phyloP scores from a whole-genome alignment of 2,329 filamentous ascomycete genomes.

The Penicillium sclerotiorum region DNA sequence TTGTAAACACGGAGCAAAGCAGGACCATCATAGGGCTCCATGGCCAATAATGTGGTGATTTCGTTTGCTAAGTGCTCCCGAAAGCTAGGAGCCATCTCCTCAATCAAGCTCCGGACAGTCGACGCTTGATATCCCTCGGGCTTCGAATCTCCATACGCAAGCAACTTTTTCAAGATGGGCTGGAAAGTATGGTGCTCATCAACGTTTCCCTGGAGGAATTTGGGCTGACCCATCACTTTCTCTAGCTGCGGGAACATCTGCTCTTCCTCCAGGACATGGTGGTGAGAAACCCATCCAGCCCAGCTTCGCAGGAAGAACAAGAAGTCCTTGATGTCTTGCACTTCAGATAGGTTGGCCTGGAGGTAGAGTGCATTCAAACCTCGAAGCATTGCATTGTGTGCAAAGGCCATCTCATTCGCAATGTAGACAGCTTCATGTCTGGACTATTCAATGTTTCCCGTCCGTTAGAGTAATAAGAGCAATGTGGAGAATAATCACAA shows the following conservation, averaged over 20 bases:
- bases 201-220: not conserved
- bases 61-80: not conserved
- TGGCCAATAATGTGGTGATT: not conserved
- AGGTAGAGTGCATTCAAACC: slow-evolving; percentile 1
- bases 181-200: not conserved
- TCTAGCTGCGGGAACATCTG: not conserved
- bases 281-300: not conserved
- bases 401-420: slow-evolving; percentile 1
- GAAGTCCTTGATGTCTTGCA: not conserved
- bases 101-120: not conserved
- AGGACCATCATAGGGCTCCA: not conserved
- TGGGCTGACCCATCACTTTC: not conserved
- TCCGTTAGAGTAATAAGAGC: not conserved
- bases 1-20: not conserved
- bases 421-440: not conserved
- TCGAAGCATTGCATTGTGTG: not conserved
- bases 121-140: not conserved
- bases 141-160: not conserved
- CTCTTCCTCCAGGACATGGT: not conserved
- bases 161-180: not conserved
- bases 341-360: not conserved
- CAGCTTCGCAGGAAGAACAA: not conserved
- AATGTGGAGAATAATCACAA: not conserved
- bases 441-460: not conserved
- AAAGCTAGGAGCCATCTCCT: slow-evolving; percentile 1